Base-by-base conservation (phyloP, 495 filamentous ascomycete species). In the Acidiella bohemica region DNA sequence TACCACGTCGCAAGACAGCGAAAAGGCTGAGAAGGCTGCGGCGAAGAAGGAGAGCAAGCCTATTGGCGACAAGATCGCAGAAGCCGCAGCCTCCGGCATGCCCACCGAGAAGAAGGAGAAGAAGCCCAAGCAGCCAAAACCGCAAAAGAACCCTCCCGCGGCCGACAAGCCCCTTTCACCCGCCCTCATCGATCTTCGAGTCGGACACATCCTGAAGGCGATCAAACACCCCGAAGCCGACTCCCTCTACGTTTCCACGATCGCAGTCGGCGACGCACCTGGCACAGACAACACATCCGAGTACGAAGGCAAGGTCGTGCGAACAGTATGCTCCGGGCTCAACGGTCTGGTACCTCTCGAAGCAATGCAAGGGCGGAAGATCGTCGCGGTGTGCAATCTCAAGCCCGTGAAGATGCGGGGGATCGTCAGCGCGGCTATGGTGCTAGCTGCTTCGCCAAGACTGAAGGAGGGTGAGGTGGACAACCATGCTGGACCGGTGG, bases 361-460 rank as follows among this genome's bases (percentile, higher is more conserved):
- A 61, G 85, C 93, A 61, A 94, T 97, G 92, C 90, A 97, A 60
- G 75, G 71, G 54, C 80, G 92, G 53, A 93, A 88, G 67, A 84
- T 97, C 32, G 75, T 96, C 29, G 81, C 83, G 9, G 86, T 97
- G 17, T 92, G 84, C 67, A 97, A 97, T 61, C 68, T 97, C 52
- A 97, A 97, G 72, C 90, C 90, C 9, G 90, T 94, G 49, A 95
- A 88, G 53, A 96, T 97, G 90, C 78, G 92, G 26, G 88, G 92
- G 41, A 81, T 97, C 64, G 94, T 94, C 67, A 90, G 82, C 33
- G 72, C 67, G 25, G 90, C 90, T 41, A 95, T 97, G 92, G 90
- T 97, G 10, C 69, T 97, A 19, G 92, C 92, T 12, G 90, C 90
- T 12, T 95, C 87, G 10, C 90, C 88, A 10, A 65, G 72, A 34